Percentiles rank a stretch among this genome's conserved stretches.
phyloP scores from a whole-genome alignment of 2,329 filamentous ascomycete species.

The Penicillium hordei region DNA sequence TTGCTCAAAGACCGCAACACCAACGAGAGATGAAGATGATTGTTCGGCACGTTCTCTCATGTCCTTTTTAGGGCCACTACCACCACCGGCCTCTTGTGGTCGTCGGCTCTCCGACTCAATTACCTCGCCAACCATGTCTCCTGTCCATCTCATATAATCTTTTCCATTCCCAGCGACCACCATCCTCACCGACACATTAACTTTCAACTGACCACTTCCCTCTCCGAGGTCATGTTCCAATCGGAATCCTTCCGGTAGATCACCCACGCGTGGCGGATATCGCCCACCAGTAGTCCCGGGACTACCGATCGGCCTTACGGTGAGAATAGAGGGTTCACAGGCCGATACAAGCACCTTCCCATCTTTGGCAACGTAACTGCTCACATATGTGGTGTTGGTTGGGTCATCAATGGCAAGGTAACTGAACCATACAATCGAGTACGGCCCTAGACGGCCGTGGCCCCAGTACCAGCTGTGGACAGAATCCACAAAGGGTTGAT shows the following conservation, averaged over 20 bases:
- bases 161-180: slow-evolving; percentile 15
- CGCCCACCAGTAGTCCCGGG: slow-evolving; percentile 7
- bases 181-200: slow-evolving; percentile 14
- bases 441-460: slow-evolving; percentile 44
- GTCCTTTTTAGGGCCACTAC: background rate
- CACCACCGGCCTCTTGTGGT: background rate
- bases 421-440: slow-evolving; percentile 50
- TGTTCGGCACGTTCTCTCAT: too few relatives aligned
- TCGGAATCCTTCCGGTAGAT: slow-evolving; percentile 18
- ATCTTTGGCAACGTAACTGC: slow-evolving; percentile 35
- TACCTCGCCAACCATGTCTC: slow-evolving; percentile 16
- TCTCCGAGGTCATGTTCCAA: slow-evolving; percentile 18
- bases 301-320: slow-evolving; percentile 13
- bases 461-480: slow-evolving; percentile 48
- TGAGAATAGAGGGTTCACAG: slow-evolving; percentile 24
- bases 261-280: slow-evolving; percentile 22
- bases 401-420: slow-evolving; percentile 23
- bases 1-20: slow-evolving; percentile 28
- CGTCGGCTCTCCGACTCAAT: slow-evolving; percentile 1
- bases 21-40: slow-evolving; percentile 1
- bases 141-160: slow-evolving; percentile 28
- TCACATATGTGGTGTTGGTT: slow-evolving; percentile 28
- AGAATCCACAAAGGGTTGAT: slow-evolving; percentile 35
- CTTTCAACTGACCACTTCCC: slow-evolving; percentile 4
- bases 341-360: slow-evolving; percentile 27